Evolutionary conservation across 805 yeast species (phyloP), one percentile per base, ranked within the genome.

Genomic region (Yarrowia phangngaensis): DNA sequence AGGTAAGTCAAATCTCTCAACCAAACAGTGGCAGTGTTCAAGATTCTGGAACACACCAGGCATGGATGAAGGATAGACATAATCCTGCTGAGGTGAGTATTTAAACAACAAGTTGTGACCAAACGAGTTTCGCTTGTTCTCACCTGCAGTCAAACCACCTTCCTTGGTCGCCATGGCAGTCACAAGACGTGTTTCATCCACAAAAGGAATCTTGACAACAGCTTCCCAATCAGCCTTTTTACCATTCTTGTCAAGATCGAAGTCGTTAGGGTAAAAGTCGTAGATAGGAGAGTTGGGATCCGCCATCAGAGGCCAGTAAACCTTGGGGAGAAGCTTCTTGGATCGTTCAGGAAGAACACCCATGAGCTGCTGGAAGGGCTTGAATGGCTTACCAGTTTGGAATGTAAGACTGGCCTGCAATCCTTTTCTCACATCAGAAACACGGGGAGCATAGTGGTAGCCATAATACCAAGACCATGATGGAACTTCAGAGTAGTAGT

Each of bases 211-310:
- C 58, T 86, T 75, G 6, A 92, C 95, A 50, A 92, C 96, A 8
- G 97, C 97, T 68, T 92, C 97, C 98, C 98, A 92, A 41, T 87
- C 82, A 2, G 92, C 95, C 50, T 88, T 85, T 64, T 92, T 92
- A 33, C 97, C 98, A 62, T 92, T 92, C 76, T 79, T 74, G 68
- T 92, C 98, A 26, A 85, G 73, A 46, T 80, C 85, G 51, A 90
- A 95, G 52, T 85, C 86, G 51, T 75, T 73, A 2, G 98, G 98
- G 62, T 92, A 92, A 60, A 87, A 88, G 58, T 88, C 97, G 50
- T 74, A 74, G 56, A 92, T 87, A 20, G 96, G 95, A 6, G 97
- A 89, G 34, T 73, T 72, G 34, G 79, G 80, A 52, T 89, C 95
- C 11, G 81, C 79, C 95, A 92, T 89, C 54, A 92, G 71, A 3